phyloP scores from a whole-genome alignment of 805 yeast genomes.

The Candida chauliodis region DNA sequence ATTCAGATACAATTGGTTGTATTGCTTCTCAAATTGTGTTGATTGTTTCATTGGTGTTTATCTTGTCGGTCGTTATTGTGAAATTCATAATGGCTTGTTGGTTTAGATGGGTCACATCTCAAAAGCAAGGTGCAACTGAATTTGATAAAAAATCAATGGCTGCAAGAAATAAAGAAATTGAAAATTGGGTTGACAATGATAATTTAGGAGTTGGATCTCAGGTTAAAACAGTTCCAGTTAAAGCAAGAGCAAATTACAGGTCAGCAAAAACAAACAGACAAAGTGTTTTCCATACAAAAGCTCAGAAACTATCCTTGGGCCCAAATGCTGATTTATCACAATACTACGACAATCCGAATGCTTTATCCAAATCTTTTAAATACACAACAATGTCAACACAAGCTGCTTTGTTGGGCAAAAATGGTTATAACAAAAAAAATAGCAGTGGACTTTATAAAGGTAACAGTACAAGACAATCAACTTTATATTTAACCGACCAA shows the following conservation, averaged over 20 bases:
- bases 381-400: constrained; percentile 68
- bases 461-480: constrained; percentile 25
- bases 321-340: constrained; percentile 35
- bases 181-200: constrained; percentile 76
- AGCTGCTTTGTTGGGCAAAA: constrained; percentile 35
- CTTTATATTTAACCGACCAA: constrained; percentile 27
- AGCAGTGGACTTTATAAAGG: constrained; percentile 9
- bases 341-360: constrained; percentile 30
- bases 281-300: constrained; percentile 32
- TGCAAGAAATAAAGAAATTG: constrained; percentile 64
- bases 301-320: constrained; percentile 29
- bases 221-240: constrained; percentile 47
- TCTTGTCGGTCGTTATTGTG: constrained; percentile 69
- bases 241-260: constrained; percentile 49
- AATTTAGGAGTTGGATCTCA: constrained; percentile 46
- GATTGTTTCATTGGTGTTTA: constrained; percentile 76
- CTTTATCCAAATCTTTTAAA: constrained; percentile 36
- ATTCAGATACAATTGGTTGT: constrained; percentile 89
- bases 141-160: constrained; percentile 58
- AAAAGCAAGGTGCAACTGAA: constrained; percentile 73
- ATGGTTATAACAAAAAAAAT: constrained; percentile 13
- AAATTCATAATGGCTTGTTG: constrained; percentile 87
- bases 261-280: constrained; percentile 35
- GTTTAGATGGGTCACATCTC: constrained; percentile 75
- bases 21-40: constrained; percentile 85